Conservation (phyloP, 306 rosid genomes). For the Cucumis melo region DNA sequence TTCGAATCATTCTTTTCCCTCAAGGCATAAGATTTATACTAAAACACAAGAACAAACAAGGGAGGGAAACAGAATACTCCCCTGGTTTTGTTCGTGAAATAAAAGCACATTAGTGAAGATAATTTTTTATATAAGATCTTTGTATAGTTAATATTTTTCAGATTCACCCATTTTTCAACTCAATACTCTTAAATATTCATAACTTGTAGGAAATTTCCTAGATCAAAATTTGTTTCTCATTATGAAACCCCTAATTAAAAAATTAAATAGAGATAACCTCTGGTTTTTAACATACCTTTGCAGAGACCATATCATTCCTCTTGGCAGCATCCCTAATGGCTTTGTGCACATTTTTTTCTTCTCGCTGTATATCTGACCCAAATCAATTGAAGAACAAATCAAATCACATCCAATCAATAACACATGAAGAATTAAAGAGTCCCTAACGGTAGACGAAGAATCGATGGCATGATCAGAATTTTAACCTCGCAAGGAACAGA, state of each 20-base stretch:
- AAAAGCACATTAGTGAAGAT: too few relatives aligned
- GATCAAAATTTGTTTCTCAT: background rate
- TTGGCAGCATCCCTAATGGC: slow-evolving; percentile 89
- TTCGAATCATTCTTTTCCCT: too few relatives aligned
- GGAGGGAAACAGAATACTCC: too few relatives aligned
- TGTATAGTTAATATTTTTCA: too few relatives aligned
- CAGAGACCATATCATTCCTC: slow-evolving; percentile 92
- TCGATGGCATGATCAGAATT: background rate
- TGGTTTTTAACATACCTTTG: slow-evolving; percentile 43
- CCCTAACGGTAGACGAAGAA: background rate
- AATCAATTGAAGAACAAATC: background rate
- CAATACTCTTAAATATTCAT: too few relatives aligned
- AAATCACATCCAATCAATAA: background rate
- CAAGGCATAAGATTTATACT: too few relatives aligned
- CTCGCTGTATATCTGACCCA: slow-evolving; percentile 65
- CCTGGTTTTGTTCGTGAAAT: too few relatives aligned
- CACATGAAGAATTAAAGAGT: background rate
- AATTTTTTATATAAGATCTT: too few relatives aligned
- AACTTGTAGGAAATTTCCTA: background rate
- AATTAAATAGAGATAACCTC: background rate
- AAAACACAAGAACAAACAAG: too few relatives aligned
- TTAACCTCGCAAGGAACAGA: background rate
- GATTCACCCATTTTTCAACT: too few relatives aligned
- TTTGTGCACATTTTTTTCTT: slow-evolving; percentile 79
- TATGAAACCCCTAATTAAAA: background rate